phyloP scores from a whole-genome alignment of 1,284 basidiomycete species.

The Fomitopsis betulina region DNA sequence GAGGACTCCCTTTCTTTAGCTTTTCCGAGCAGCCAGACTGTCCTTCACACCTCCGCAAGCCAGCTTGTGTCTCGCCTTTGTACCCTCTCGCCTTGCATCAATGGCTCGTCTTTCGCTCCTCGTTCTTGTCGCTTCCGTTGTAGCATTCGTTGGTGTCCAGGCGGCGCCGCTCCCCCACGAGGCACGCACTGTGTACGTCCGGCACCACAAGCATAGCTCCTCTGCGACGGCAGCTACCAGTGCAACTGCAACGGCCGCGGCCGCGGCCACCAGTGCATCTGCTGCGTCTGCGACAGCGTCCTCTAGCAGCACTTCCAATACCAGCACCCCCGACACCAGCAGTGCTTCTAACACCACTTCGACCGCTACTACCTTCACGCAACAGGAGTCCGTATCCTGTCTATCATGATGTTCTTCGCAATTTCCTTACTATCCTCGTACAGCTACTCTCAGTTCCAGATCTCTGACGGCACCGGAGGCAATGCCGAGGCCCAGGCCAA shows the following conservation, averaged over 20 bases:
- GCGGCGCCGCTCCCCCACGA: background rate
- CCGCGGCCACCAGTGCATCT: background rate
- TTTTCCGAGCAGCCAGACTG: background rate
- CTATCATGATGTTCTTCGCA: background rate
- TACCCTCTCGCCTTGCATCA: background rate
- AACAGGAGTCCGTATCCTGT: background rate
- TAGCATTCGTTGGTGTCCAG: background rate
- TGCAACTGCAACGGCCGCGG: background rate
- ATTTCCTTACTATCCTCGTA: background rate
- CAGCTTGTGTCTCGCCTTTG: background rate
- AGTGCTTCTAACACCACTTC: background rate
- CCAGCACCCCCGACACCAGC: too few species aligned
- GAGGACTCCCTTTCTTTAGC: background rate
- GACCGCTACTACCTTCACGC: background rate
- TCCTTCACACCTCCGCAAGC: background rate
- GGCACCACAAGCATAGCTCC: background rate
- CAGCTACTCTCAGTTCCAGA: constrained; percentile 42
- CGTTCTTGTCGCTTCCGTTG: background rate
- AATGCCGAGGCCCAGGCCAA: constrained; percentile 37
- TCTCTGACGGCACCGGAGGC: constrained; percentile 40
- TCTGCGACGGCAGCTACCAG: background rate
- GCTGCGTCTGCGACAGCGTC: background rate
- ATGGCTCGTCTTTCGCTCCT: background rate
- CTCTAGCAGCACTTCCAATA: background rate
- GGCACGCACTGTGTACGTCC: background rate